Evolutionary conservation across 768 basidiomycete genomes (phyloP).

Genomic region (Dioszegia aurantiaca): DNA sequence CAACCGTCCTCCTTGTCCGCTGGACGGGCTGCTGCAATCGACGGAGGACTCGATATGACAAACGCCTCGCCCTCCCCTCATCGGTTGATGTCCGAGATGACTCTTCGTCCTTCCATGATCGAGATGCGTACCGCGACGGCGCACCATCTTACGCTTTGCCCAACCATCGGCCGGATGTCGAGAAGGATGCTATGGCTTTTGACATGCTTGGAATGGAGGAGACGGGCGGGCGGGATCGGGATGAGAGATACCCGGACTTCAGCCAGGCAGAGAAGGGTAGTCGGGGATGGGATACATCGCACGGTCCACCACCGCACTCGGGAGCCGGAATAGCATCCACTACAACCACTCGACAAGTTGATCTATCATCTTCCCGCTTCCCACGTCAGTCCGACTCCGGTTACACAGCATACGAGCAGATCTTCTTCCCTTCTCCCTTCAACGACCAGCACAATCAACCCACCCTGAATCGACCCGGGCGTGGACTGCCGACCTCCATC

Average conservation of each 20-base stretch:
- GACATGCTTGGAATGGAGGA: background rate
- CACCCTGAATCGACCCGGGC: no score
- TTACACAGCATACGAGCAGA: background rate
- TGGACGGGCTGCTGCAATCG: constrained; percentile 15
- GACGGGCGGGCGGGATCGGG: background rate
- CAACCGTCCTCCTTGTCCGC: constrained; percentile 18
- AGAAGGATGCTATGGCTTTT: background rate
- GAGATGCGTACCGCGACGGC: background rate
- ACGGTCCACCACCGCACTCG: background rate
- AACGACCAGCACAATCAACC: background rate
- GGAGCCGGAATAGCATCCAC: constrained; percentile 2
- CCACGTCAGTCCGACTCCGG: background rate
- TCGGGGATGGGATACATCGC: background rate
- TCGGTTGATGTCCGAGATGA: constrained; percentile 6
- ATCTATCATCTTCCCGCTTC: no score
- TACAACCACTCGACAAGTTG: background rate
- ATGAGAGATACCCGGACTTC: background rate
- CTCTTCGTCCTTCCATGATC: constrained; percentile 10
- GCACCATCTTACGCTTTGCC: background rate
- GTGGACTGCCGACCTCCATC: no score
- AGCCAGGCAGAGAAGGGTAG: background rate
- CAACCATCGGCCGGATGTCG: background rate
- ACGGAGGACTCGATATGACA: constrained; percentile 8
- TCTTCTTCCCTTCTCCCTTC: constrained; percentile 9
- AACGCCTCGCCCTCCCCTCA: constrained; percentile 10